Evolutionary conservation across 2,329 filamentous ascomycete species (phyloP), one percentile per base, ranked within the genome.

Genomic region (Paecilomyces sp.): DNA sequence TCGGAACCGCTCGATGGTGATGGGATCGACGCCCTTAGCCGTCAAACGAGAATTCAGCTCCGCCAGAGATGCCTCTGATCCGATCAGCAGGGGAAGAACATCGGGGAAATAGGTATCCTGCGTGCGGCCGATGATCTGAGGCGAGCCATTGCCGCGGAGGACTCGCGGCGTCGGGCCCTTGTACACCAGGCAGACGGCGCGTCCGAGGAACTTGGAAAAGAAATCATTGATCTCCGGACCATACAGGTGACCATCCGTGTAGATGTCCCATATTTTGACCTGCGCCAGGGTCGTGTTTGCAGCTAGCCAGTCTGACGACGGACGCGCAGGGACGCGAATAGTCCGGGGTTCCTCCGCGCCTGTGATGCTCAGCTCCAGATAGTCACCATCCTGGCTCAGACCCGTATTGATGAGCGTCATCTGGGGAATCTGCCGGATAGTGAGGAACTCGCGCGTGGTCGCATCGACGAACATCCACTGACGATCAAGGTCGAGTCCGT

Each of bases 401-500:
- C 74, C 72, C 1, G 84, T 85, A 34, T 82, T 79, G 67, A 88
- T 85, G 12, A 87, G 76, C 0, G 86, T 88, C 84, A 88, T 87
- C 47, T 79, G 74, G 3, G 84, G 78, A 61, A 83, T 81, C 59
- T 83, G 76, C 13, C 85, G 83, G 66, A 88, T 88, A 2, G 85
- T 88, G 57, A 87, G 70, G 68, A 88, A 88, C 59, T 84, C 79
- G 56, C 77, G 73, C 3, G 75, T 77, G 15, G 79, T 74, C 1
- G 79, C 77, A 34, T 82, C 79, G 55, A 87, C 78, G 71, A 88
- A 85, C 85, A 88, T 88, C 85, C 85, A 88, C 63, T 83, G 81
- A 6, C 85, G 77, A 68, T 88, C 86, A 12, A 88, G 75, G 53
- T 85, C 83, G 11, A 88, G 77, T 0, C 85, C 85, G 3, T 83